Evolutionary conservation across 148 eudicot species (phyloP).

Genomic region (Talinum fruticosum): DNA sequence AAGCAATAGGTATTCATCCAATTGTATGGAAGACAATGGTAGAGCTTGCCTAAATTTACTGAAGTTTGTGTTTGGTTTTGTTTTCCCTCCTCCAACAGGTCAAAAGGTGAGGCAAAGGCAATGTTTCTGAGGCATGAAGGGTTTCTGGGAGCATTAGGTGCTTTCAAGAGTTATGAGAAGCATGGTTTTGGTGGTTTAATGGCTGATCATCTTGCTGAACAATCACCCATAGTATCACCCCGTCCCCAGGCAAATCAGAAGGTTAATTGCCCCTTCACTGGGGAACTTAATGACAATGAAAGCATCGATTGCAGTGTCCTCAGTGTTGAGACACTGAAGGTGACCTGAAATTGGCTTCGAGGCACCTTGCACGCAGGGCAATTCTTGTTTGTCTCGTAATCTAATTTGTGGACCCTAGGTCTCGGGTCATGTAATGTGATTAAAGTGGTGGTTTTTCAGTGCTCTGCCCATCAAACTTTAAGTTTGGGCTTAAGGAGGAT

Average conservation of each 20-base stretch:
- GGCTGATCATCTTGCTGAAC: slow-evolving; percentile 39
- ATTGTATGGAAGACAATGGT: background rate
- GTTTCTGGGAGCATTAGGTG: slow-evolving; percentile 89
- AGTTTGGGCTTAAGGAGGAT: background rate
- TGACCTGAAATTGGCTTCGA: background rate
- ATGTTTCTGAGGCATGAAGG: slow-evolving; percentile 95
- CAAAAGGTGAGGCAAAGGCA: slow-evolving; percentile 94
- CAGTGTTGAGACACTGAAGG: background rate
- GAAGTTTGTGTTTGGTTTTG: no score
- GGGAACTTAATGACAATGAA: slow-evolving; percentile 22
- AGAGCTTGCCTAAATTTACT: no score
- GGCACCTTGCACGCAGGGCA: background rate
- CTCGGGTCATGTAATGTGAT: background rate
- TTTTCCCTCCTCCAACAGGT: slow-evolving; percentile 45
- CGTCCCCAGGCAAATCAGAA: slow-evolving; percentile 27
- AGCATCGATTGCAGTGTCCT: slow-evolving; percentile 26
- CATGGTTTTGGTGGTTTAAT: slow-evolving; percentile 39
- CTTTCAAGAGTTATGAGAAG: slow-evolving; percentile 71
- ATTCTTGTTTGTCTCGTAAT: slow-evolving; percentile 2
- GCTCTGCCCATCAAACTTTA: background rate
- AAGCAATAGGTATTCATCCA: background rate
- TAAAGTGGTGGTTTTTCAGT: background rate
- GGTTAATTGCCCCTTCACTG: slow-evolving; percentile 16
- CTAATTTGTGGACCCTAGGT: background rate
- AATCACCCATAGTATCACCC: slow-evolving; percentile 31